Percentiles rank a stretch among this genome's conserved stretches.
Conservation (phyloP, 1,139 yeast genomes). For the Suhomyces terraborum region DNA sequence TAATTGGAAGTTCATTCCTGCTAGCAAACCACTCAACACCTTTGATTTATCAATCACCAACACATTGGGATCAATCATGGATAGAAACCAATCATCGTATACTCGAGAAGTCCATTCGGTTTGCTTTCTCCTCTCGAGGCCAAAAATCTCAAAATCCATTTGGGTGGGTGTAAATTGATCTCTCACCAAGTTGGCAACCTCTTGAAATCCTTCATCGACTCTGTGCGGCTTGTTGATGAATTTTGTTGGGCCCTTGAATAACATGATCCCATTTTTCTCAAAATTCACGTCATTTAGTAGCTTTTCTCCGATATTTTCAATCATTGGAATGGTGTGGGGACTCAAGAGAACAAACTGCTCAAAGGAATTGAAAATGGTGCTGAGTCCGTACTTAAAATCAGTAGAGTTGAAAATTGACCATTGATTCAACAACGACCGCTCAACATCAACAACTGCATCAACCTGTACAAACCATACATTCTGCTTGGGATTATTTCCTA, state of each 20-base stretch:
- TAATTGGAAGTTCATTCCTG: conserved; percentile 31
- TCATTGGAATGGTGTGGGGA: conserved; percentile 32
- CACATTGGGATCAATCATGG: conserved; percentile 33
- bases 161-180: conserved; percentile 26
- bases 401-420: conserved; percentile 18
- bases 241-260: conserved; percentile 29
- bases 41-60: conserved; percentile 33
- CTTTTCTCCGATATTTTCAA: conserved; percentile 17
- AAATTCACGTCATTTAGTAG: conserved; percentile 25
- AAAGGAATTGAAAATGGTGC: conserved; percentile 36
- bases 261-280: conserved; percentile 26
- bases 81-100: conserved; percentile 27
- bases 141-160: conserved; percentile 25
- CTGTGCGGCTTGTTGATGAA: conserved; percentile 26
- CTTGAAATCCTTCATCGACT: conserved; percentile 35
- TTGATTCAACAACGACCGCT: conserved; percentile 3
- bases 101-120: conserved; percentile 22
- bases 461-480: conserved; percentile 34
- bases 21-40: conserved; percentile 31
- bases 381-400: conserved; percentile 24
- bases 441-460: conserved; percentile 19
- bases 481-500: conserved; percentile 25
- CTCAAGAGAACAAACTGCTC: conserved; percentile 32
- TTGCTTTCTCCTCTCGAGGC: conserved; percentile 15
- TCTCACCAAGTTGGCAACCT: conserved; percentile 30